Evolutionary conservation across 257 asterid genomes (phyloP).

Genomic region (Linderniella brevidens): DNA sequence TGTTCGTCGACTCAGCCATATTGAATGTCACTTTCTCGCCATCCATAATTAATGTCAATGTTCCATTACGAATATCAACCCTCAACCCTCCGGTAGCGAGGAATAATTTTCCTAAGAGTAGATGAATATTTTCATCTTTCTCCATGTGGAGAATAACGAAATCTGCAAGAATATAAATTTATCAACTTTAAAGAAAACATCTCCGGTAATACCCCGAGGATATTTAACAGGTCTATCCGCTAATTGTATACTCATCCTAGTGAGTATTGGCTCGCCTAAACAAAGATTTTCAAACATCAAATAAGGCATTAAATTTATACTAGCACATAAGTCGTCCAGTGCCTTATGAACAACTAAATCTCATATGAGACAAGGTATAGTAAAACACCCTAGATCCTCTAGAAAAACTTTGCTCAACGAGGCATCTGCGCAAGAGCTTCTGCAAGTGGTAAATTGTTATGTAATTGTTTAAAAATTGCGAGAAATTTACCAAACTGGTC

Average conservation of each 20-base stretch:
- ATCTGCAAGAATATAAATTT: background rate
- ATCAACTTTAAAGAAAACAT: background rate
- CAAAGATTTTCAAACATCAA: background rate
- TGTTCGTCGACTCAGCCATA: background rate
- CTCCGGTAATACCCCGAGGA: background rate
- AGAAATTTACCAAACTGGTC: no score
- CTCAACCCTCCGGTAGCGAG: background rate
- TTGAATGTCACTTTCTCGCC: background rate
- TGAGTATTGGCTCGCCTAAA: background rate
- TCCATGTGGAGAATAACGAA: background rate
- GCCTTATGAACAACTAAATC: no score
- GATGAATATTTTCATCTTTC: background rate
- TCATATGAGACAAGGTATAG: background rate
- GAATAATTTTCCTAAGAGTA: background rate
- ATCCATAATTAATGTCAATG: background rate
- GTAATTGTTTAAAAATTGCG: background rate
- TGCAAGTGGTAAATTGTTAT: background rate
- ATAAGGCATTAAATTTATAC: slow-evolving; percentile 1
- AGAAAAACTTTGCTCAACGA: background rate
- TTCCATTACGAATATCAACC: background rate
- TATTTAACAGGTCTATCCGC: background rate
- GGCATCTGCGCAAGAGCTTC: background rate
- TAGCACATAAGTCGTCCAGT: background rate
- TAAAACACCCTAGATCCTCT: background rate
- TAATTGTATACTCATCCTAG: background rate